Evolutionary conservation across 257 asterid genomes (phyloP), one percentile per base, ranked within the genome.

Genomic region (Leptodermis oblonga): DNA sequence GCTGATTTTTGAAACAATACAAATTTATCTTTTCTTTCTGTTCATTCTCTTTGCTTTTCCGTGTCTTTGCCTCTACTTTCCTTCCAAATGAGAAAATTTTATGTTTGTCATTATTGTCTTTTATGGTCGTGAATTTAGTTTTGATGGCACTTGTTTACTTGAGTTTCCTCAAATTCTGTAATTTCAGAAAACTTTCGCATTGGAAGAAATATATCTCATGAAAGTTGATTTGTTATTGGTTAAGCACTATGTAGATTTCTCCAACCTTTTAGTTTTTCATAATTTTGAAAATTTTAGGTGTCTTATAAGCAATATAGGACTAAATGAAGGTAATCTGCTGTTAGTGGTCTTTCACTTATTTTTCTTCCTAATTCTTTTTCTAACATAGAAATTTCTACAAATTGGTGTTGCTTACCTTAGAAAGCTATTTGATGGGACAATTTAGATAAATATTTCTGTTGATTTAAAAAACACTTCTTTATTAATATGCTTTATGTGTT

Each of bases 321-420:
- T 42, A 45, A 5, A 18, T 65, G 43, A 65, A 65, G 42, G n/a
- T 11, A 6, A 31, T 18, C 30, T 49, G 28, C 30, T 31, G 7
- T 67, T 31, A 42, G 31, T 67, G 62, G 49, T 48, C 46, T 31
- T 17, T 68, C 23, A 18, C 23, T 58, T 56, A 30, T 62, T 68
- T 68, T 25, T 64, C 37, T n/a, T 18, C 37, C 43, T 14, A 3
- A 12, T 18, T 18, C 10, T 11, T 15, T 31, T 55, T 39, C 12
- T 22, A 15, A 55, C n/a, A n/a, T 12, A n/a, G n/a, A 34, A 49
- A 48, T 33, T 34, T 39, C 37, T 4, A 43, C 11, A 58, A 37
- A 12, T n/a, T 36, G 52, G 58, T 37, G 72, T 41, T 5, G 9
- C 39, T 56, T 69, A 10, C 65, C 46, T 43, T 18, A 28, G 46